Percentiles rank a stretch among this genome's conserved stretches.
Evolutionary conservation across 2,329 filamentous ascomycete species (phyloP).

Genomic region (Alternaria sp.): DNA sequence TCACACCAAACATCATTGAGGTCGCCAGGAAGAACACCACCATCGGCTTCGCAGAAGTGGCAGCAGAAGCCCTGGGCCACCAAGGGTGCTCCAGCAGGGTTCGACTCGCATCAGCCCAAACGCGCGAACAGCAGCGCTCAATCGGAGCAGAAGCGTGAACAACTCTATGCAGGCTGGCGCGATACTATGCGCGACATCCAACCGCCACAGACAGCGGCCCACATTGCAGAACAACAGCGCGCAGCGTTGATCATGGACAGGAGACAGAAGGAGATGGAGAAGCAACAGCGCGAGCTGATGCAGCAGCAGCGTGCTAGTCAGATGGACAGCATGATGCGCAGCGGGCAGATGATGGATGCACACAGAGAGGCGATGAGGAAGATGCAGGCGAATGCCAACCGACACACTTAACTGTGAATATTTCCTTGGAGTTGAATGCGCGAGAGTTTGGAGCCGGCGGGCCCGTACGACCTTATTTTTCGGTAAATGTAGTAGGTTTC

Average conservation of each 20-base stretch:
- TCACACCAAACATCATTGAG: conserved; percentile 22
- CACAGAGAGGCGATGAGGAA: conserved; percentile 82
- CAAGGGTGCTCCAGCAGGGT: conserved; percentile 37
- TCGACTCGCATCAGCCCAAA: conserved; percentile 52
- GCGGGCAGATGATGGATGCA: conserved; percentile 75
- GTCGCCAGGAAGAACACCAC: conserved; percentile 29
- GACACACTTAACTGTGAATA: conserved; percentile 27
- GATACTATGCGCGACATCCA: conserved; percentile 42
- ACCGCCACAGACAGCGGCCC: conserved; percentile 28
- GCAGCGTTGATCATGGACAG: conserved; percentile 66
- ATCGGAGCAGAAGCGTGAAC: conserved; percentile 44
- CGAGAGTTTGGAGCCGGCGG: neutral
- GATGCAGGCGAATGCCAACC: conserved; percentile 73
- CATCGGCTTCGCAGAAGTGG: conserved; percentile 42
- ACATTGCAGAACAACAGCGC: conserved; percentile 49
- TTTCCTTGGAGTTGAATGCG: neutral
- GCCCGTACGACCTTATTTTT: neutral
- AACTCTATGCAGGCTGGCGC: conserved; percentile 48
- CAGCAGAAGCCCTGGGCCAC: conserved; percentile 39
- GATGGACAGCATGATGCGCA: conserved; percentile 80
- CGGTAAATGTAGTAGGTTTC: neutral
- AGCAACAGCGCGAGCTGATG: conserved; percentile 66
- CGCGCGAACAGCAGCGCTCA: conserved; percentile 35
- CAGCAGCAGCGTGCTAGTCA: conserved; percentile 68
- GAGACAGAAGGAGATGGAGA: conserved; percentile 68